These are phyloP conservation scores for Rosa hybrid DNA, from an alignment of 331 rosid genomes.

Conservation along the genomic window DNA sequence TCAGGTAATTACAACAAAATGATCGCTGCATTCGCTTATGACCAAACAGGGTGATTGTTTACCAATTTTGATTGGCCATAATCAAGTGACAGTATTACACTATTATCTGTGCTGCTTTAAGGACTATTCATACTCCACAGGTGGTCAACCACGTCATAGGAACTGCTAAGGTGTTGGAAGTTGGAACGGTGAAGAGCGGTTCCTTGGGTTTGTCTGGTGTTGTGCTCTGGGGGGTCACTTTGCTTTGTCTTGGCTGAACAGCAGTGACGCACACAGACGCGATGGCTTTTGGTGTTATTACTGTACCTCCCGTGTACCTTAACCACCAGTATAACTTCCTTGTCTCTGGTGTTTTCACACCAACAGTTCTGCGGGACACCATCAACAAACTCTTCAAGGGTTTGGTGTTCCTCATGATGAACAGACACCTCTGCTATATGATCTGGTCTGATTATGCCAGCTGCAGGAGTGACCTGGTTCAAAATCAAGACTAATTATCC, in stretches of 20 bases:
- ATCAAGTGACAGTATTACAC: neutral
- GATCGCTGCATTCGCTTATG: conserved; percentile 14
- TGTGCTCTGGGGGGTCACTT: conserved; percentile 29
- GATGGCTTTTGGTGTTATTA: conserved; percentile 56
- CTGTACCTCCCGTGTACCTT: conserved; percentile 69
- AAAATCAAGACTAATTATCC: conserved; percentile 21
- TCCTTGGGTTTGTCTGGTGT: conserved; percentile 55
- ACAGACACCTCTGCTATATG: conserved; percentile 77
- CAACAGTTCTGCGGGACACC: conserved; percentile 77
- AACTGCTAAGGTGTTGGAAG: conserved; percentile 67
- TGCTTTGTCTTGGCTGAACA: conserved; percentile 53
- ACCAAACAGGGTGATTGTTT: conserved; percentile 5
- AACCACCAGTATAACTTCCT: conserved; percentile 74
- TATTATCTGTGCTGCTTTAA: conserved; percentile 27
- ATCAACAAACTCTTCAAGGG: conserved; percentile 77
- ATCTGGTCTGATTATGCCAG: conserved; percentile 76
- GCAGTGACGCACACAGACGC: conserved; percentile 75
- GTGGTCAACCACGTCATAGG: conserved; percentile 73
- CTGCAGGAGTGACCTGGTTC: conserved; percentile 78
- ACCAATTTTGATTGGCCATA: conserved; percentile 15
- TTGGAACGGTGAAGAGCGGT: conserved; percentile 74
- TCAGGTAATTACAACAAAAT: conserved; percentile 28
- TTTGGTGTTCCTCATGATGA: conserved; percentile 80
- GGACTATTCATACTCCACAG: conserved; percentile 66
- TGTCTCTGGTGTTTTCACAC: conserved; percentile 92